These are phyloP conservation scores for Kluyveromyces marxianus DNA, from an alignment of 1,139 yeast genomes.

Conservation along the genomic window DNA sequence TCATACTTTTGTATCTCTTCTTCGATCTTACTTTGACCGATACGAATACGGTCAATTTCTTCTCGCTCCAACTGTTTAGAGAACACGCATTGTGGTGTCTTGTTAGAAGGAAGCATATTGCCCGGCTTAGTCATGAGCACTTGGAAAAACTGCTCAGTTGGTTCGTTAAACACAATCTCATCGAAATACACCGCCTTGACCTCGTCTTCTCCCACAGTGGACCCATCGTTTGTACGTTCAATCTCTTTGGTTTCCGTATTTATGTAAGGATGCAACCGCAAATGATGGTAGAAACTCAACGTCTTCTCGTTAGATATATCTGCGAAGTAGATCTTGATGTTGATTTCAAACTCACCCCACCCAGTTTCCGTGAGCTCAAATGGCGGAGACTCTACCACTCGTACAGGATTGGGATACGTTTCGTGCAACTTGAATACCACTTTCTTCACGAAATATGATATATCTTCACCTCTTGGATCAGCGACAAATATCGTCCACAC, in stretches of 20 bases:
- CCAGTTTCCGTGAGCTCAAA: conserved; percentile 96
- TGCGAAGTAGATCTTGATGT: conserved; percentile 77
- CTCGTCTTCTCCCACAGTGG: conserved; percentile 26
- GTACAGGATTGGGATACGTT: conserved; percentile 77
- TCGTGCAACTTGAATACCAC: conserved; percentile 94
- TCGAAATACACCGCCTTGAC: conserved; percentile 76
- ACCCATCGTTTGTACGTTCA: conserved; percentile 15
- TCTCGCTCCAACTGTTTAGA: conserved; percentile 60
- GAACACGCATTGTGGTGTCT: conserved; percentile 40
- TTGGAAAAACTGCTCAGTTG: conserved; percentile 78
- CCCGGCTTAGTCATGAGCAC: conserved; percentile 69
- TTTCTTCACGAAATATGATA: conserved; percentile 76
- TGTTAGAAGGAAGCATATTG: conserved; percentile 58
- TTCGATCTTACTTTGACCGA: conserved; percentile 56
- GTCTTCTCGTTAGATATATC: conserved; percentile 85
- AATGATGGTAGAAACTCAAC: conserved; percentile 76
- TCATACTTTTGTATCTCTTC: conserved; percentile 48
- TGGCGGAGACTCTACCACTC: conserved; percentile 84
- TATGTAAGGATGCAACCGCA: conserved; percentile 85
- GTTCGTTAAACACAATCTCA: conserved; percentile 91
- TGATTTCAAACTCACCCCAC: conserved; percentile 98
- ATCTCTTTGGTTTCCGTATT: conserved; percentile 17
- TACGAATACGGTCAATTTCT: conserved; percentile 66
- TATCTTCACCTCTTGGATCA: conserved; percentile 76
- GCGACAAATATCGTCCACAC: conserved; percentile 90